Percentiles rank a stretch among this genome's conserved stretches.
Conservation (phyloP, 2,329 filamentous ascomycete species). For the Arthrobotrys entomopaga region DNA sequence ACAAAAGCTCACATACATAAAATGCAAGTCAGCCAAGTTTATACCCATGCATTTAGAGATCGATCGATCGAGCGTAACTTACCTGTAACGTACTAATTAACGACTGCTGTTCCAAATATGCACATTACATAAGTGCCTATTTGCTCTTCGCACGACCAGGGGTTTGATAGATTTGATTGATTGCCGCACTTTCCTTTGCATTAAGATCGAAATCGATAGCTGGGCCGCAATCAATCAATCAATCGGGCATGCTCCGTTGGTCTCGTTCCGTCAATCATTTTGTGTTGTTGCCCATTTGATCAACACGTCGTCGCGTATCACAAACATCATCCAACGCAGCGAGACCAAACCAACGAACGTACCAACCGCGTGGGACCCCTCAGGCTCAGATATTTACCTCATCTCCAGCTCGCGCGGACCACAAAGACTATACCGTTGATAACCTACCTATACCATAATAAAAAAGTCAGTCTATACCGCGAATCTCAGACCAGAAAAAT, state of each 20-base stretch:
- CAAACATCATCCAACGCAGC: constrained; percentile 1
- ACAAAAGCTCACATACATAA: too few species aligned
- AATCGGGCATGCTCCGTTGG: constrained; percentile 4
- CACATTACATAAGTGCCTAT: too few species aligned
- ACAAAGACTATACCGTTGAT: neutral
- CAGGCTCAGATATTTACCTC: constrained; percentile 6
- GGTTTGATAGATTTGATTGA: constrained; percentile 8
- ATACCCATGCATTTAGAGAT: neutral
- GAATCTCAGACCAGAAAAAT: constrained; percentile 2
- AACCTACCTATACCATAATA: neutral
- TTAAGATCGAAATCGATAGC: constrained; percentile 8
- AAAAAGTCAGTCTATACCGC: neutral
- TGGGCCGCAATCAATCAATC: constrained; percentile 3
- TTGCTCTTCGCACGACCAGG: too few species aligned
- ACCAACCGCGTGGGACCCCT: constrained; percentile 28
- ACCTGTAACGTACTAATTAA: too few species aligned
- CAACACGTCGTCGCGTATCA: constrained; percentile 30
- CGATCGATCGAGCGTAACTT: neutral
- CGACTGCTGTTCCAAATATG: too few species aligned
- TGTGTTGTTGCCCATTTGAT: neutral
- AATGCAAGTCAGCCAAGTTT: neutral
- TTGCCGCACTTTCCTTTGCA: constrained; percentile 21
- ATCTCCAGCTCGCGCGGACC: neutral
- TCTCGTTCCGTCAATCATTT: neutral
- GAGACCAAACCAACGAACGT: constrained; percentile 3